Evolutionary conservation across 2,329 filamentous ascomycete genomes (phyloP), one percentile per base, ranked within the genome.

Genomic region (Aspergillus sp.): DNA sequence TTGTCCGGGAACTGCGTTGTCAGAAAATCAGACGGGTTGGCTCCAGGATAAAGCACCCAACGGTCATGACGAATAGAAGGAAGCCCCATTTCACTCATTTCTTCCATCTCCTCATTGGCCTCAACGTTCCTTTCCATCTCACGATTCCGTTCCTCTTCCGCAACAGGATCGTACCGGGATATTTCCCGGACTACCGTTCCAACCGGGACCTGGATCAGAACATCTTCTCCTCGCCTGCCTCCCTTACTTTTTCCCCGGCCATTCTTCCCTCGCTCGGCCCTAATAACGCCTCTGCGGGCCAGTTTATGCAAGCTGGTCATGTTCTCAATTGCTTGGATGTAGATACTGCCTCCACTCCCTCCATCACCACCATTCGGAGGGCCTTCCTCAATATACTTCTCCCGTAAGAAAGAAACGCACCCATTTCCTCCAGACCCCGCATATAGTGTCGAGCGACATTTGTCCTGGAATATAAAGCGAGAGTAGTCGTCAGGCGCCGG

Each of bases 361-460:
- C 93, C 93, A 63, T 98, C 89, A 49, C 93, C 93, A 42, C 93
- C 93, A 66, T 98, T 97, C 7, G 93, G 81, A 7, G 93, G 93
- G 0, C 93, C 93, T 53, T 94, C 83, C 40, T 83, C 80, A 29
- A 96, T 76, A 67, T 86, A 97, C 52, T 91, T 91, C 60, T 98
- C 93, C 19, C 91, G 84, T 39, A 94, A 72, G 64, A 97, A 98
- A 0, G 93, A 93, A 43, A 97, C 88, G 62, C 93, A 98, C 52
- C 93, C 93, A 61, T 93, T 83, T 6, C 93, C 93, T 28, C 93
- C 93, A 2, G 75, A 71, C 6, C 93, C 93, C 12, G 90, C 86
- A 57, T 85, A 78, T 3, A 97, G 68, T 0, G 80, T 86, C 29
- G 97, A 69, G 5, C 80, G 80, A 46, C 90, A 90, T 64, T 87